Evolutionary conservation across 2,329 filamentous ascomycete genomes (phyloP), one percentile per base, ranked within the genome.

Genomic region (Trichoderma koningiopsis): DNA sequence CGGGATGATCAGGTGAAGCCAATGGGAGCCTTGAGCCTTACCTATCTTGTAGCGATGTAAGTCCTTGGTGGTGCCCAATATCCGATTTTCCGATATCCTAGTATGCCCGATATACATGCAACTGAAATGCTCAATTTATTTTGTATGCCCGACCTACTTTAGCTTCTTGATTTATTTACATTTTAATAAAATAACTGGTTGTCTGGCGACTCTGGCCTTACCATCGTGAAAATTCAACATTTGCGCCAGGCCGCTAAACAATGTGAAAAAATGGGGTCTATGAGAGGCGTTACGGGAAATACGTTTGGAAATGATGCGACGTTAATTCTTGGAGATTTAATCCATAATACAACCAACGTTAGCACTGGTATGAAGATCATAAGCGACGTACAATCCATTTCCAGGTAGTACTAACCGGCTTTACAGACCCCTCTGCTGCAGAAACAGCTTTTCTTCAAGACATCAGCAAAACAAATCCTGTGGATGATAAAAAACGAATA

Each of bases 401-500:
- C n/a, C n/a, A n/a, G n/a, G n/a, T n/a, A n/a, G n/a, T n/a, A n/a
- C n/a, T n/a, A 19, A 59, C 8, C 6, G 13, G 1, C 6, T 7
- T 16, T 19, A 10, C 3, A 33, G 47, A 8, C 3, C 27, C 29
- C 0, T 35, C 29, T 5, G 19, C 22, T 16, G n/a, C 43, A 0
- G 43, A 52, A 7, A 24, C 1, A 0, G 13, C 3, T 2, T 62
- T 62, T 37, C 43, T 62, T 7, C 29, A 35, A 52, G 29, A 27
- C 3, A 52, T 62, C 4, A 62, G 59, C 29, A 27, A 52, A 52
- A 62, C 59, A 6, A 33, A 52, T 1, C 43, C 59, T 0, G 1
- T 62, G 5, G 8, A 56, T n/a, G 78, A 81, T 62, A 81, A 79
- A 68, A 62, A 27, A 1, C 76, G 77, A 19, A 79, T 83, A 49